Conservation (phyloP, 148 eudicot species). For the Camellia japonica region DNA sequence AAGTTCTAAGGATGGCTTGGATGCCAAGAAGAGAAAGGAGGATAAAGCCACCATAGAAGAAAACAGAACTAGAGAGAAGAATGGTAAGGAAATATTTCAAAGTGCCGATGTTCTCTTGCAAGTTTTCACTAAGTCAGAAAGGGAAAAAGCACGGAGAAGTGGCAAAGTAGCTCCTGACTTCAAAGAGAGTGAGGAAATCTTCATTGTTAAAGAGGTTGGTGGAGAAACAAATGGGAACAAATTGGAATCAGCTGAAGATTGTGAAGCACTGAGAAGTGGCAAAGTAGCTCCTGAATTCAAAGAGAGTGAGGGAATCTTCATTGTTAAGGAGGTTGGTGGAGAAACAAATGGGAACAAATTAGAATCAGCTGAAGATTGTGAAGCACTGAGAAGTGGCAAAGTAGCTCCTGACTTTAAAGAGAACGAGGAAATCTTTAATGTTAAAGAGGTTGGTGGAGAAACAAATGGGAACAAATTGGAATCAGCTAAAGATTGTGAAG, state of each 20-base stretch:
- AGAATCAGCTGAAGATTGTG: slow-evolving; percentile 34
- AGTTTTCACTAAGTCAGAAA: slow-evolving; percentile 24
- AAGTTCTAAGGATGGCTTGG: slow-evolving; percentile 46
- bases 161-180: slow-evolving; percentile 24
- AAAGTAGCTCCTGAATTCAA: slow-evolving; percentile 25
- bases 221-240: slow-evolving; percentile 22
- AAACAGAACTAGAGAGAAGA: slow-evolving; percentile 26
- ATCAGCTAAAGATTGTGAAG: slow-evolving; percentile 39
- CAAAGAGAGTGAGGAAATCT: slow-evolving; percentile 21
- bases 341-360: slow-evolving; percentile 20
- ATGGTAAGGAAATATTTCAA: slow-evolving; percentile 24
- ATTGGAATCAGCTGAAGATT: slow-evolving; percentile 23
- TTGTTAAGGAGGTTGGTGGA: slow-evolving; percentile 20
- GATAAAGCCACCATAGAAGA: slow-evolving; percentile 29
- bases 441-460: slow-evolving; percentile 23
- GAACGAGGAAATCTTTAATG: slow-evolving; percentile 18
- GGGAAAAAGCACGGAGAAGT: slow-evolving; percentile 31
- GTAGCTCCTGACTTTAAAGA: slow-evolving; percentile 22
- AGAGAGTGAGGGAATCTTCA: slow-evolving; percentile 20
- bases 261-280: slow-evolving; percentile 39
- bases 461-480: slow-evolving; percentile 21
- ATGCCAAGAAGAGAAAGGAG: slow-evolving; percentile 36
- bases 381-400: slow-evolving; percentile 31
- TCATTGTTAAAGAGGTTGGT: slow-evolving; percentile 20
- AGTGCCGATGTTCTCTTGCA: slow-evolving; percentile 24